Evolutionary conservation across 106 monocot species (phyloP), one percentile per base, ranked within the genome.

Genomic region (Dendrobium nobile): DNA sequence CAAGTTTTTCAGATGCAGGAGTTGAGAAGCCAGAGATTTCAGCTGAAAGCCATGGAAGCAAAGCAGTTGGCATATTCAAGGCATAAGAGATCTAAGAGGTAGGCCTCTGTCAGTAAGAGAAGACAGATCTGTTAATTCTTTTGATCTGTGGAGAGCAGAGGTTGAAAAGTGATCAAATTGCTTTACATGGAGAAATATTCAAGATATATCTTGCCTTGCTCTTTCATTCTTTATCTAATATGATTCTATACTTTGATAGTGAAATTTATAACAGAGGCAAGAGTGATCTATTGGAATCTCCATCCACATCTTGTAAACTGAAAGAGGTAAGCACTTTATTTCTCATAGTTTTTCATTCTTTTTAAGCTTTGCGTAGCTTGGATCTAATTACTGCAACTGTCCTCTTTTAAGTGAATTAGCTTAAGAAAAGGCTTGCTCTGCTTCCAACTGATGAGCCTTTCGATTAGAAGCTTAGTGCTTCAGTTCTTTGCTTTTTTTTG

Each of bases 81-180:
- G 86, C 88, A 90, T 56, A 89, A 85, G 61, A 77, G 86, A 41
- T 92, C 82, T 56, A 90, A 91, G 80, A 94, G 94, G 94, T 97
- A 82, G 31, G n/a, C 67, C 54, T 79, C 19, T 80, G 7, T 79
- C 44, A 70, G 41, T 0, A 43, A 26, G 5, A 5, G 19, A 67
- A 68, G 28, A 16, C 20, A 37, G 70, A 70, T 70, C 70, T 70
- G 70, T 37, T 4, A 7, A 33, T 17, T 70, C 24, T 70, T 70
- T 70, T 70, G 33, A 13, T 70, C 28, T 70, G 15, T 31, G 70
- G 15, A 70, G 33, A 70, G 37, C 70, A 37, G 15, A 37, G 70
- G 4, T 37, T 70, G 70, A 65, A 4, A 65, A 65, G 7, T 56
- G 5, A 9, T 45, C 45, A 0, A 45, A 45, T 45, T 55, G 11